A percentile compares a stretch with the other conserved stretches of the same genome.
Evolutionary conservation across 805 yeast genomes (phyloP).

Genomic region (Candida orba): DNA sequence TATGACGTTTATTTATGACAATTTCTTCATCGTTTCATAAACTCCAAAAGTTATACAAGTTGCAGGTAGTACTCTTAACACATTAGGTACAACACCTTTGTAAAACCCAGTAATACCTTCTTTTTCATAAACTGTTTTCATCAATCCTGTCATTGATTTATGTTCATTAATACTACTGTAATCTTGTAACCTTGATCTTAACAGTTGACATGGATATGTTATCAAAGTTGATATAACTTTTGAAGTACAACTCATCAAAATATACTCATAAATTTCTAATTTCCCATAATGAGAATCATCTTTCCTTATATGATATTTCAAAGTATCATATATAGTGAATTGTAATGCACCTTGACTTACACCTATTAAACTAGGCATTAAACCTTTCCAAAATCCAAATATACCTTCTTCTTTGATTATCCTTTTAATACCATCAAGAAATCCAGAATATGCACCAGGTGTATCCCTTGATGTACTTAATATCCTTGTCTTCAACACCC

Average conservation of each 20-base stretch:
- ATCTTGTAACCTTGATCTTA: slow-evolving; percentile 69
- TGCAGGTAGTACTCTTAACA: slow-evolving; percentile 83
- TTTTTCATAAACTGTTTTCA: slow-evolving; percentile 31
- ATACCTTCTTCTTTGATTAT: slow-evolving; percentile 52
- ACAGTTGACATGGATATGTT: slow-evolving; percentile 80
- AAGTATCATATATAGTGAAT: slow-evolving; percentile 75
- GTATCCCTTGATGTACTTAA: slow-evolving; percentile 26
- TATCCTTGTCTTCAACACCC: slow-evolving; percentile 92
- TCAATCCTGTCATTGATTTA: slow-evolving; percentile 26
- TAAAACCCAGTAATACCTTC: slow-evolving; percentile 71
- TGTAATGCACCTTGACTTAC: slow-evolving; percentile 89
- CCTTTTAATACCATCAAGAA: slow-evolving; percentile 44
- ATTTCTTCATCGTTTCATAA: slow-evolving; percentile 55
- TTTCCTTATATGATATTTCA: slow-evolving; percentile 39
- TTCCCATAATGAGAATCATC: slow-evolving; percentile 17
- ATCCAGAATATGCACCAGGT: slow-evolving; percentile 50
- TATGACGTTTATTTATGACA: not conserved
- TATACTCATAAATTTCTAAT: slow-evolving; percentile 48
- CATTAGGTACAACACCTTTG: slow-evolving; percentile 73
- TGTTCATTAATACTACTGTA: slow-evolving; percentile 26
- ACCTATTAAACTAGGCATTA: slow-evolving; percentile 67
- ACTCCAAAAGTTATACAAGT: slow-evolving; percentile 85
- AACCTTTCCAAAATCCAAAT: slow-evolving; percentile 62
- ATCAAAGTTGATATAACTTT: slow-evolving; percentile 60
- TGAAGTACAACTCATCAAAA: slow-evolving; percentile 58